These are phyloP conservation scores for Zizania latifolia DNA, from an alignment of 176 grass and related monocot genomes.

Conservation along the genomic window DNA sequence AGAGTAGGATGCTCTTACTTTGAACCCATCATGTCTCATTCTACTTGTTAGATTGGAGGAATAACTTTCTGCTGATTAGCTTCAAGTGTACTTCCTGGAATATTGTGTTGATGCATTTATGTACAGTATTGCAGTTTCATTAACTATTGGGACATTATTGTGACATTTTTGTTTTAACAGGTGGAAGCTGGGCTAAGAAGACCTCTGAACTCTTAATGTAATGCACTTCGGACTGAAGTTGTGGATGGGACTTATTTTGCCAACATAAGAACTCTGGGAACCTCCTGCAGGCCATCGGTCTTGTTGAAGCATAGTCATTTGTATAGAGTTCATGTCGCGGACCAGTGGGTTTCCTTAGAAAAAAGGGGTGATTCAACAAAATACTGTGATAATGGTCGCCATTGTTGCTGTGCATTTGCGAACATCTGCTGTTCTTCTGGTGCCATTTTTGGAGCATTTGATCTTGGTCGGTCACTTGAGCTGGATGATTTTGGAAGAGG, in stretches of 20 bases:
- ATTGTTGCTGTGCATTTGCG: background rate
- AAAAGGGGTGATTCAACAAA: slow-evolving; percentile 12
- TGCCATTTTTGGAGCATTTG: background rate
- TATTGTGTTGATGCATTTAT: background rate
- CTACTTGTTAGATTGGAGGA: background rate
- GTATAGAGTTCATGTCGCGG: slow-evolving; percentile 19
- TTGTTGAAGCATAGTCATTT: slow-evolving; percentile 31
- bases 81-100: background rate
- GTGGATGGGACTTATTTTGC: slow-evolving; percentile 11
- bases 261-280: background rate
- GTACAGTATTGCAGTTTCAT: background rate
- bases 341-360: background rate
- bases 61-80: background rate
- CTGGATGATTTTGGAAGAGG: background rate
- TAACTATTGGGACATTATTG: background rate
- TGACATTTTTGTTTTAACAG: slow-evolving; percentile 22
- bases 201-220: slow-evolving; percentile 41
- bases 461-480: background rate
- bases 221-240: slow-evolving; percentile 6
- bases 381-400: background rate
- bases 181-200: slow-evolving; percentile 49
- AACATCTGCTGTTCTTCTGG: slow-evolving; percentile 4
- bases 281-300: background rate
- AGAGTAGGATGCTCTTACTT: too few relatives aligned
- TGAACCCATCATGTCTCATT: background rate